These are phyloP conservation scores for Fusarium udum DNA, from an alignment of 2,329 filamentous ascomycete genomes.

Conservation along the genomic window DNA sequence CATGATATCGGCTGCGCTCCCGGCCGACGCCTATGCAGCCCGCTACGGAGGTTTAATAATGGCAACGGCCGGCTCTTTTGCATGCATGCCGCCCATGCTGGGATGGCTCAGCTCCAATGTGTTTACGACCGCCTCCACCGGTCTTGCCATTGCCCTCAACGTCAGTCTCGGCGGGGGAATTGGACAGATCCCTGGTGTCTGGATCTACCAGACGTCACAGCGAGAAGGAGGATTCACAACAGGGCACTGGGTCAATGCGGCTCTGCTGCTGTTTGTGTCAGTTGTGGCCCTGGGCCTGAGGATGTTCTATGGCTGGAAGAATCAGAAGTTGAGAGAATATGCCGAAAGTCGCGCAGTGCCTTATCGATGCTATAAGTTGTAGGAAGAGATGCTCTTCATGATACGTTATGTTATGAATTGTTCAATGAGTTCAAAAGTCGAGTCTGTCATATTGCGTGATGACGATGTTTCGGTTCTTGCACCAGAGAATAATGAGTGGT, in stretches of 20 bases:
- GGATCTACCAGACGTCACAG: conserved; percentile 76
- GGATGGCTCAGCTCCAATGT: conserved; percentile 78
- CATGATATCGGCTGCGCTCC: conserved; percentile 70
- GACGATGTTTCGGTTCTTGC: not conserved
- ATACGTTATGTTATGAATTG: not conserved
- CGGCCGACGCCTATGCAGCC: conserved; percentile 64
- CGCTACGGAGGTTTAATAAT: conserved; percentile 78
- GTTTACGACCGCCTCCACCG: conserved; percentile 70
- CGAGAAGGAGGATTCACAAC: conserved; percentile 70
- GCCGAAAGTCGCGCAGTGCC: conserved; percentile 46
- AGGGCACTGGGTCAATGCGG: conserved; percentile 74
- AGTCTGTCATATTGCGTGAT: not conserved
- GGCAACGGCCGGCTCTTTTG: conserved; percentile 72
- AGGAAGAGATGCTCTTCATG: conserved; percentile 1
- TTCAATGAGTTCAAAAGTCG: not conserved
- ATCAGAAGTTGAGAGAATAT: conserved; percentile 48
- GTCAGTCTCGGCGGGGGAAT: conserved; percentile 72
- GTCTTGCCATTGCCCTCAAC: conserved; percentile 76
- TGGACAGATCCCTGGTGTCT: conserved; percentile 77
- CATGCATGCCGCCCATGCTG: conserved; percentile 74
- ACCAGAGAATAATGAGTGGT: not conserved
- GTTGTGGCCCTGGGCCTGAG: conserved; percentile 64
- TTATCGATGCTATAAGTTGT: conserved; percentile 55
- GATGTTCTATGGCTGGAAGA: conserved; percentile 63
- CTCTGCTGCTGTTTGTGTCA: conserved; percentile 66